Evolutionary conservation across 2,329 filamentous ascomycete genomes (phyloP), one percentile per base, ranked within the genome.

Genomic region (Penicillium sp.): DNA sequence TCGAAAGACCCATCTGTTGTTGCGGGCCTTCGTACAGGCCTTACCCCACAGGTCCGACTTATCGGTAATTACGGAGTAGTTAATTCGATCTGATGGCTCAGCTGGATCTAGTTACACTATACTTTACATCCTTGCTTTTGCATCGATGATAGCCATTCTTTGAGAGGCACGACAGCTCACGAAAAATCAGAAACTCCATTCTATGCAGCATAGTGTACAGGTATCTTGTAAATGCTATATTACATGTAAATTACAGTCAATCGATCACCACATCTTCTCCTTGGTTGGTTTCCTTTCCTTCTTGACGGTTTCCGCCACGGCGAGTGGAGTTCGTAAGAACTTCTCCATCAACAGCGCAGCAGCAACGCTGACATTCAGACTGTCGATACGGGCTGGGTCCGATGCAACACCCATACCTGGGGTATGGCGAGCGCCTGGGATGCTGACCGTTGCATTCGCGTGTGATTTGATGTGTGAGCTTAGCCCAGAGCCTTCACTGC

Each of bases 351-450:
- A 75, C 45, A 97, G 76, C 1, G 85, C 91, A 6, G 90, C 85
- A 1, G 94, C 93, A 18, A 96, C 92, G 67, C 90, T 91, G 38
- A 97, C 94, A 69, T 99, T 97, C 70, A 99, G 75, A 71, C 92
- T 96, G 72, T 97, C 93, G 3, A 99, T 85, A 1, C 81, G 69
- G 61, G 85, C 70, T 4, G 67, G 67, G 59, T 77, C 74, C 14
- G 69, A 65, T 10, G 62, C 56, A 9, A 68, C 59, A 2, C 68
- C 68, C 9, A 67, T 45, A 4, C 65, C 58, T 66, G 82, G 69
- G 65, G 78, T 58, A 67, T 76, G 40, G 72, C 81, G 60, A 61
- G 75, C 71, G 71, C 82, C 71, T 71, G 83, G 60, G 50, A 99
- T 90, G 6, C 86, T 81, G 14, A 87, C 77, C 24, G 79, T 77